A percentile compares a stretch with the other conserved stretches of the same genome.
Evolutionary conservation across 352 stramenopile species (phyloP).

Genomic region (Globisporangium spiculum): DNA sequence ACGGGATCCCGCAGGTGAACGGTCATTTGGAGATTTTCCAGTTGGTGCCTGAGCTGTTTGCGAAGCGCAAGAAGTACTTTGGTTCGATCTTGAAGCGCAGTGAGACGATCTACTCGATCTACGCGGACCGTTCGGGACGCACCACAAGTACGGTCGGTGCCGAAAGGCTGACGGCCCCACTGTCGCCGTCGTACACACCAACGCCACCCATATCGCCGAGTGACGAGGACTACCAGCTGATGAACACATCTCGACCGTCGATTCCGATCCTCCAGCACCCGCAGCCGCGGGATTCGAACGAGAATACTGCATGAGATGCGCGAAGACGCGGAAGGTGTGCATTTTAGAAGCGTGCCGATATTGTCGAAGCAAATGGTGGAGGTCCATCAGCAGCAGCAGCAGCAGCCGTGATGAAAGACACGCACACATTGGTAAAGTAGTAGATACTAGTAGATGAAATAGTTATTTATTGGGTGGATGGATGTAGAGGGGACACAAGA

Average conservation of each 20-base stretch:
- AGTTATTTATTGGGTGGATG: neutral
- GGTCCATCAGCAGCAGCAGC: neutral
- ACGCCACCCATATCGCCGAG: neutral
- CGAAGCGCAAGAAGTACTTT: constrained; percentile 21
- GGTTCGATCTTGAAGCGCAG: constrained; percentile 16
- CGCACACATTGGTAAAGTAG: neutral
- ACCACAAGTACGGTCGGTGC: neutral
- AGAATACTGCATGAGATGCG: neutral
- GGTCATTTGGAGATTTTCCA: constrained; percentile 43
- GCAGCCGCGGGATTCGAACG: neutral
- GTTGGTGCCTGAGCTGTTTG: constrained; percentile 26
- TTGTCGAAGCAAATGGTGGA: neutral
- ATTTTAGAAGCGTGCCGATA: too few species aligned
- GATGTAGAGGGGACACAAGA: neutral
- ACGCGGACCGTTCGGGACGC: neutral
- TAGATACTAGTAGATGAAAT: neutral
- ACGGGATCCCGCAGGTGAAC: constrained; percentile 41
- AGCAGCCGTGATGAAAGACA: neutral
- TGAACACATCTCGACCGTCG: constrained; percentile 2
- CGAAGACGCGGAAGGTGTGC: neutral
- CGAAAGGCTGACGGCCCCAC: neutral
- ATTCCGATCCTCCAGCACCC: constrained; percentile 2
- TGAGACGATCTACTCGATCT: constrained; percentile 16
- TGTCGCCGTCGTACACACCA: neutral
- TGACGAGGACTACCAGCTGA: constrained; percentile 1